These are phyloP conservation scores for Botrytis cinerea DNA, from an alignment of 2,329 filamentous ascomycete genomes.

Conservation along the genomic window DNA sequence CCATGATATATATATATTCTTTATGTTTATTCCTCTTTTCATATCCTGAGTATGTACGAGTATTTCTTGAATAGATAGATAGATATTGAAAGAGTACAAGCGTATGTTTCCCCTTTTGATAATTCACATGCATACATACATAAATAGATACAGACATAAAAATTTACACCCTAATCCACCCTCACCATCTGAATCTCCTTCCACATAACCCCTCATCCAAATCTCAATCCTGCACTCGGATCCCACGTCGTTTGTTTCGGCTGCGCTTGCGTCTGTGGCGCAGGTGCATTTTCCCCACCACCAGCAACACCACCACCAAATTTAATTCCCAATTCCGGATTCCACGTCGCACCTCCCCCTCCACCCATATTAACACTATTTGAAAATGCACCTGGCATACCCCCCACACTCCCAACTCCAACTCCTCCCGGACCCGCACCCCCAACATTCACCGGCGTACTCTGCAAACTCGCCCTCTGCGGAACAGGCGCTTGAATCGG, in stretches of 20 bases:
- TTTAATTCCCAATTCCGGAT: conserved; percentile 76
- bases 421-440: background rate
- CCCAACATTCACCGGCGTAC: conserved; percentile 44
- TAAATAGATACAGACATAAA: background rate
- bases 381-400: background rate
- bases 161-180: background rate
- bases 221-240: conserved; percentile 38
- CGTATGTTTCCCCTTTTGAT: background rate
- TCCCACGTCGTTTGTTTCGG: conserved; percentile 35
- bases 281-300: background rate
- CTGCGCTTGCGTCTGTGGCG: background rate
- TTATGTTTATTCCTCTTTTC: background rate
- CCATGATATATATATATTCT: too few species aligned
- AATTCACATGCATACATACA: background rate
- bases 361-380: background rate
- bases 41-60: background rate
- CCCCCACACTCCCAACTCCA: background rate
- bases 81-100: background rate
- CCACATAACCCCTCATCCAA: conserved; percentile 31
- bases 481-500: conserved; percentile 22
- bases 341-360: conserved; percentile 61
- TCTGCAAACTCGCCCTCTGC: conserved; percentile 24
- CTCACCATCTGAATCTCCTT: too few species aligned
- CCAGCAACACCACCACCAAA: conserved; percentile 55
- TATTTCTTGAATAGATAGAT: background rate